These are phyloP conservation scores for Yamadazyma nakazawae DNA, from an alignment of 805 yeast genomes.

Conservation along the genomic window DNA sequence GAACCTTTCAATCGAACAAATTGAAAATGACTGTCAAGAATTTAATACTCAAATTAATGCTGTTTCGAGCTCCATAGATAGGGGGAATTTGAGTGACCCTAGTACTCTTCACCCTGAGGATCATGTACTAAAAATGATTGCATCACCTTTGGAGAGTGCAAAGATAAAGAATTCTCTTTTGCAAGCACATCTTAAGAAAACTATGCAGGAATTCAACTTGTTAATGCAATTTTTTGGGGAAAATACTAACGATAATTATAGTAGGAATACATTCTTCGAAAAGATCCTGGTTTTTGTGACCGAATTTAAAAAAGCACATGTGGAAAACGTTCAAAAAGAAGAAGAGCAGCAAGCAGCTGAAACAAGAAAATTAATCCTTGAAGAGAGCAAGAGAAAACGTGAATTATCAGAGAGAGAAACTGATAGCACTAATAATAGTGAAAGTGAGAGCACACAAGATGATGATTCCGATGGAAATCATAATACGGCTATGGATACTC, in stretches of 20 bases:
- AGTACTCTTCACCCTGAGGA: constrained; percentile 81
- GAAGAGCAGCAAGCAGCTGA: constrained; percentile 61
- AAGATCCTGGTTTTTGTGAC: constrained; percentile 76
- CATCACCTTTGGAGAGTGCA: constrained; percentile 72
- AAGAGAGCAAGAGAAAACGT: constrained; percentile 13
- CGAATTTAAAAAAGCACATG: constrained; percentile 76
- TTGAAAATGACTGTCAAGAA: constrained; percentile 67
- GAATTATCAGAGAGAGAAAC: constrained; percentile 5
- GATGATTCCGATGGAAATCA: constrained; percentile 15
- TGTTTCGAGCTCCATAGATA: constrained; percentile 67
- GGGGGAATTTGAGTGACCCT: constrained; percentile 84
- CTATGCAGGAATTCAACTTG: constrained; percentile 61
- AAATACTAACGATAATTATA: constrained; percentile 64
- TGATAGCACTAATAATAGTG: constrained; percentile 9
- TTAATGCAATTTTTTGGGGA: constrained; percentile 91
- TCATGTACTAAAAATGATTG: constrained; percentile 55
- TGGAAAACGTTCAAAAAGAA: constrained; percentile 76
- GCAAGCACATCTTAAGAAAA: constrained; percentile 57
- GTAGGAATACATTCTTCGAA: constrained; percentile 67
- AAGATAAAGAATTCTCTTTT: constrained; percentile 63
- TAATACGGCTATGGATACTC: constrained; percentile 26
- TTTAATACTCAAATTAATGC: constrained; percentile 61
- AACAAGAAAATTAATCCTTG: constrained; percentile 32
- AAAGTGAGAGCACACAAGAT: constrained; percentile 8
- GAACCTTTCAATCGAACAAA: constrained; percentile 78